Percentiles rank a stretch among this genome's conserved stretches.
Evolutionary conservation across 2,329 filamentous ascomycete genomes (phyloP).

Genomic region (Hypoxylon sp.): DNA sequence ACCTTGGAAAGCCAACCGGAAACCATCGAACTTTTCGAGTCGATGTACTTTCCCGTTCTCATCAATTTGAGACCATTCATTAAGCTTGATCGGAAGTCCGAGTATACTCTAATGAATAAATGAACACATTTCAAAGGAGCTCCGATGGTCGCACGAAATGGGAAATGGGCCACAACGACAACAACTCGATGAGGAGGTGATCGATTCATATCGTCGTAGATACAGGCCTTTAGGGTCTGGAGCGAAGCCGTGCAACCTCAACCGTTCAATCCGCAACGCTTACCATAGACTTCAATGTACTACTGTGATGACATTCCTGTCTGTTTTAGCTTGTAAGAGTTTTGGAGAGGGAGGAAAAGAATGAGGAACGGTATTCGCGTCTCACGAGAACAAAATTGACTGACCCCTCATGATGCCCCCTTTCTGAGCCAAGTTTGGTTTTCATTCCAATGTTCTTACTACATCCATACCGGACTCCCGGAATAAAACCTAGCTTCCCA

Average conservation of each 20-base stretch:
- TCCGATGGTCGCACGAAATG: constrained; percentile 35
- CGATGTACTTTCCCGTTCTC: constrained; percentile 43
- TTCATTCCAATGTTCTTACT: constrained; percentile 2
- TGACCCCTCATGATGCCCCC: constrained; percentile 17
- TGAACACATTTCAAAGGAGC: constrained; percentile 31
- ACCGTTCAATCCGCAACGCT: constrained; percentile 26
- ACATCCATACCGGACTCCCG: background rate
- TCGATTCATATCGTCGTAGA: constrained; percentile 28
- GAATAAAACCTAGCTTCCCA: constrained; percentile 3
- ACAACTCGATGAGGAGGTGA: constrained; percentile 14
- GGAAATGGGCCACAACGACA: constrained; percentile 18
- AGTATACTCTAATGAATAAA: constrained; percentile 31
- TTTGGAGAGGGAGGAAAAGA: background rate
- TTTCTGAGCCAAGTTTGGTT: constrained; percentile 20
- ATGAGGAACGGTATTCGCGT: constrained; percentile 26
- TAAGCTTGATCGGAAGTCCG: constrained; percentile 41
- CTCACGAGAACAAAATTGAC: constrained; percentile 24
- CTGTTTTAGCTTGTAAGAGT: constrained; percentile 24
- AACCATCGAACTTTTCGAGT: constrained; percentile 28
- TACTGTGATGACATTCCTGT: constrained; percentile 31
- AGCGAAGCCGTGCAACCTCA: constrained; percentile 27
- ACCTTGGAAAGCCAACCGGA: constrained; percentile 30
- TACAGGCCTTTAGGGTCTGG: constrained; percentile 19
- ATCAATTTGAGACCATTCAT: constrained; percentile 44
- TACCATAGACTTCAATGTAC: constrained; percentile 17